Conservation (phyloP, 116 monocot species). For the Dioscorea cayenensis region DNA sequence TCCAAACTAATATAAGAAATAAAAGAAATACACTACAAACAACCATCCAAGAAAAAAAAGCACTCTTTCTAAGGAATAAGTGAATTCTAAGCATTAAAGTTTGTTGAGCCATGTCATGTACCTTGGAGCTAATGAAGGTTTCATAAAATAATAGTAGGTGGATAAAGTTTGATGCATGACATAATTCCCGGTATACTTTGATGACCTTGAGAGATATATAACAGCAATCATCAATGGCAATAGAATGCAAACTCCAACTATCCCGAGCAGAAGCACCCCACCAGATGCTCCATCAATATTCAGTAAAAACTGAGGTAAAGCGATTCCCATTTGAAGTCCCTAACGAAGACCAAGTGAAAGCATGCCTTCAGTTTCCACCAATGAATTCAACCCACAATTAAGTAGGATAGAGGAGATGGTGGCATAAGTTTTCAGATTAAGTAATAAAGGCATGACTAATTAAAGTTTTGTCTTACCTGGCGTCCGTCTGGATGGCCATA, state of each 20-base stretch:
- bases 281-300: slow-evolving; percentile 78
- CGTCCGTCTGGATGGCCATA: slow-evolving; percentile 97
- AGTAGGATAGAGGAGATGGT: background rate
- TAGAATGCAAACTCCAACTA: slow-evolving; percentile 83
- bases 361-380: too few relatives aligned
- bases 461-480: slow-evolving; percentile 47
- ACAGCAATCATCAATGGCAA: slow-evolving; percentile 77
- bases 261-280: slow-evolving; percentile 74
- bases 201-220: slow-evolving; percentile 86
- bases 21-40: too few relatives aligned
- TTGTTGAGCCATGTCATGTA: slow-evolving; percentile 18
- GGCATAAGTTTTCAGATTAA: background rate
- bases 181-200: slow-evolving; percentile 86
- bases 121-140: slow-evolving; percentile 89
- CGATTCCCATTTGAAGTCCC: slow-evolving; percentile 95
- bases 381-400: background rate
- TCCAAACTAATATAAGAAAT: too few relatives aligned
- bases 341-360: slow-evolving; percentile 8
- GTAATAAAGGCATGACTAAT: background rate
- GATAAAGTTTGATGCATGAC: slow-evolving; percentile 88
- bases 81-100: background rate
- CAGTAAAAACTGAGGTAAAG: slow-evolving; percentile 79
- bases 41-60: background rate
- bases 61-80: background rate
- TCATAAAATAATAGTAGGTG: slow-evolving; percentile 76